Percentiles rank a stretch among this genome's conserved stretches.
Conservation (phyloP, 768 basidiomycete genomes). For the Pleurotus tuber-regium region DNA sequence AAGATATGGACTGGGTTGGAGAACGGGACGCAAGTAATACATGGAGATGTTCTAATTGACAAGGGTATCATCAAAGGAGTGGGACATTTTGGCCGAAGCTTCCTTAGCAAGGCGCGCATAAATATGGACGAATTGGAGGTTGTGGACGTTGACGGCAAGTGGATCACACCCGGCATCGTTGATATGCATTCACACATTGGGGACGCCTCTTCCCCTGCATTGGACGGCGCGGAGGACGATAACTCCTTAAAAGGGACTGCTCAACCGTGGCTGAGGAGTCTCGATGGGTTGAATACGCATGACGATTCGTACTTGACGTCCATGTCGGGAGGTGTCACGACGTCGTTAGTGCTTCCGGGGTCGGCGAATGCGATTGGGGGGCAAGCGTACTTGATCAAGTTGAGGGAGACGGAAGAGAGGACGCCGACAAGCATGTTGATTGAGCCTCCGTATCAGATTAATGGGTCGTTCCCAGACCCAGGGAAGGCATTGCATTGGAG, state of each 20-base stretch:
- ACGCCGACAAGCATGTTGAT: conserved; percentile 74
- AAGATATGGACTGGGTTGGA: conserved; percentile 80
- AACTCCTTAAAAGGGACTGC: conserved; percentile 49
- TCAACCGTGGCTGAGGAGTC: conserved; percentile 58
- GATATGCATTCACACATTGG: conserved; percentile 57
- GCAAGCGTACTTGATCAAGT: conserved; percentile 82
- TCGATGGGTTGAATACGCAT: conserved; percentile 77
- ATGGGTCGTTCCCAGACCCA: conserved; percentile 37
- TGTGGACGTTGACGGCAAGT: conserved; percentile 64
- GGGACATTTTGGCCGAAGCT: conserved; percentile 38
- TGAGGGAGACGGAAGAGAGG: conserved; percentile 68
- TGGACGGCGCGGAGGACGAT: conserved; percentile 41
- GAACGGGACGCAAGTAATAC: conserved; percentile 64
- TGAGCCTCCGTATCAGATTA: conserved; percentile 63
- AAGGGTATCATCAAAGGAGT: conserved; percentile 64
- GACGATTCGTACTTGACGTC: conserved; percentile 65
- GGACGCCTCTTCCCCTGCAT: conserved; percentile 27
- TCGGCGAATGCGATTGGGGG: conserved; percentile 72
- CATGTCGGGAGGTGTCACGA: conserved; percentile 79
- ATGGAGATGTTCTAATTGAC: conserved; percentile 68
- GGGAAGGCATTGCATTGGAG: conserved; percentile 49
- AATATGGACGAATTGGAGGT: conserved; percentile 34
- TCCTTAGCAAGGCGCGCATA: conserved; percentile 14
- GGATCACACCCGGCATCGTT: conserved; percentile 70
- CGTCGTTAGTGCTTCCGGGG: conserved; percentile 70